phyloP scores from a whole-genome alignment of 441 rosid genomes.

The Aleurites moluccanus region DNA sequence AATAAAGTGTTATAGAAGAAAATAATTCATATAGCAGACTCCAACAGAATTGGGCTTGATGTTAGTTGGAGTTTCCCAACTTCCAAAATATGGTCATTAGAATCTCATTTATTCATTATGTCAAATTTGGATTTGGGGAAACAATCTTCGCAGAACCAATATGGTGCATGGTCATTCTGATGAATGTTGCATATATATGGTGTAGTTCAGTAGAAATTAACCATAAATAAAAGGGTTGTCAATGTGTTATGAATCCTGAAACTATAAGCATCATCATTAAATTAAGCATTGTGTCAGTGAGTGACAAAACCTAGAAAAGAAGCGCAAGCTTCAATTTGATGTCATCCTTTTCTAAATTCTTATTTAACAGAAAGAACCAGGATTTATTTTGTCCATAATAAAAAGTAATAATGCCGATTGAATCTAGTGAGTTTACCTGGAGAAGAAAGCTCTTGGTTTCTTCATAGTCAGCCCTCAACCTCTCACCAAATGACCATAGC shows the following conservation, averaged over 20 bases:
- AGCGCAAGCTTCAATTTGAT: not conserved
- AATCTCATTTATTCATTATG: slow-evolving; percentile 1
- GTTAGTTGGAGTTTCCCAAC: not conserved
- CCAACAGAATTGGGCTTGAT: not conserved
- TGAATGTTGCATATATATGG: not conserved
- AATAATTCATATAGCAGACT: not conserved
- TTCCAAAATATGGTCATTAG: not conserved
- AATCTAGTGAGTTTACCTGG: slow-evolving; percentile 43
- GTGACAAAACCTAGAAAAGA: not conserved
- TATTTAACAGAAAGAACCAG: not conserved
- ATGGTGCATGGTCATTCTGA: not conserved
- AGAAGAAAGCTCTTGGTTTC: slow-evolving; percentile 83
- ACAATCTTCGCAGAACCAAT: not conserved
- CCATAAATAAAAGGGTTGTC: not conserved
- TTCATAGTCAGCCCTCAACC: slow-evolving; percentile 60
- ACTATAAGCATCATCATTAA: not conserved
- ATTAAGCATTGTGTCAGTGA: not conserved
- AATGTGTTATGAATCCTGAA: not conserved
- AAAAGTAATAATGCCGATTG: not conserved
- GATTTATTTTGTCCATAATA: not conserved
- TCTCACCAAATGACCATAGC: slow-evolving; percentile 73
- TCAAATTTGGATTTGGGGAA: not conserved
- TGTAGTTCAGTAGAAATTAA: not conserved
- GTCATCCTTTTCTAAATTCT: not conserved
- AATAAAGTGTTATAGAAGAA: not conserved